phyloP scores from a whole-genome alignment of 2,329 filamentous ascomycete species.

The Sporothrix humicola region DNA sequence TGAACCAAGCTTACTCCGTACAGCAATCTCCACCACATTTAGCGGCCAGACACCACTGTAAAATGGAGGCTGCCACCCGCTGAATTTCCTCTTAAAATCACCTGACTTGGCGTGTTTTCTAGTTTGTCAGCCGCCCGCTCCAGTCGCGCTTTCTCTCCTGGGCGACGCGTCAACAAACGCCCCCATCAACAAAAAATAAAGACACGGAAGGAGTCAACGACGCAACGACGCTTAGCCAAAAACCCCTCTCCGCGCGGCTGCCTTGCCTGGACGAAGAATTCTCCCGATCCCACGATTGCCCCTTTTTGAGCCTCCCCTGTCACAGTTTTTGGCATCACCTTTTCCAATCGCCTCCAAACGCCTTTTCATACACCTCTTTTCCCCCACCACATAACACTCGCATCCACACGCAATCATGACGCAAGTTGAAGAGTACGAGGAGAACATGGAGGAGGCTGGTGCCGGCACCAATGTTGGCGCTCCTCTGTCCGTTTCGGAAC shows the following conservation, averaged over 20 bases:
- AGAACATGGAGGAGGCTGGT: constrained; percentile 70
- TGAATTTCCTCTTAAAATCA: constrained; percentile 35
- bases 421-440: constrained; percentile 68
- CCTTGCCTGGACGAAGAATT: constrained; percentile 18
- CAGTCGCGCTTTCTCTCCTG: constrained; percentile 37
- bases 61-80: background rate
- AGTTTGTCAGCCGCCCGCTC: constrained; percentile 34
- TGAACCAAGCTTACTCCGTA: background rate
- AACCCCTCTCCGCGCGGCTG: constrained; percentile 26
- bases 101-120: constrained; percentile 37
- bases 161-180: constrained; percentile 38
- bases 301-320: background rate
- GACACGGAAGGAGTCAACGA: constrained; percentile 1
- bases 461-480: constrained; percentile 82
- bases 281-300: background rate
- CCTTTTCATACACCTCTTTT: background rate
- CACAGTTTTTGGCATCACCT: background rate
- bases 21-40: background rate
- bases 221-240: constrained; percentile 1
- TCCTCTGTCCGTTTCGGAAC: constrained; percentile 82
- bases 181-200: constrained; percentile 26
- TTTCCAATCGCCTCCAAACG: background rate
- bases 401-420: constrained; percentile 47
- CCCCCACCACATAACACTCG: background rate
- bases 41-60: background rate